Evolutionary conservation across 805 yeast genomes (phyloP).

Genomic region (Vanderwaltozyma polyspora): DNA sequence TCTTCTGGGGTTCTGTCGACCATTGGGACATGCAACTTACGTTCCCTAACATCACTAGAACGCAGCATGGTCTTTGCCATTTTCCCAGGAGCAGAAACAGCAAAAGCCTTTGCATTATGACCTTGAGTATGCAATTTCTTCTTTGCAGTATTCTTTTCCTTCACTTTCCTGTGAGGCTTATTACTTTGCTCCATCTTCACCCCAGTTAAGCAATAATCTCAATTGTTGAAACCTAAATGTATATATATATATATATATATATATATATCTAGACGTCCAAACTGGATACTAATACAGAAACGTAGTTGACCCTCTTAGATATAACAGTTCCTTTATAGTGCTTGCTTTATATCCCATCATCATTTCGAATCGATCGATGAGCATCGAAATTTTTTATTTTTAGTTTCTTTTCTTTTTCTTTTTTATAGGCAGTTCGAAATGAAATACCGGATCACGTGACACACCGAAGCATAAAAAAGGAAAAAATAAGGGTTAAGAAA

Average conservation of each 20-base stretch:
- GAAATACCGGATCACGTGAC: no score
- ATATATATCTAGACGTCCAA: no score
- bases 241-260: neutral
- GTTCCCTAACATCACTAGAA: slow-evolving; percentile 70
- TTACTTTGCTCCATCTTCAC: slow-evolving; percentile 50
- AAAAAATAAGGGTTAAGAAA: no score
- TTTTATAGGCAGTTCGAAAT: no score
- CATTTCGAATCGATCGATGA: no score
- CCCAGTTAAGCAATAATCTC: neutral
- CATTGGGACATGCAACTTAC: slow-evolving; percentile 91
- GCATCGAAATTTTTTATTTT: no score
- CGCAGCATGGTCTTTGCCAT: slow-evolving; percentile 76
- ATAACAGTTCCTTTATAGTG: no score
- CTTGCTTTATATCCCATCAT: no score
- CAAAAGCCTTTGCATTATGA: slow-evolving; percentile 71
- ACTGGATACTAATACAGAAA: no score
- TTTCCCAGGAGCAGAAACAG: slow-evolving; percentile 76
- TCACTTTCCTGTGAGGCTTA: slow-evolving; percentile 68
- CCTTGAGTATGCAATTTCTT: slow-evolving; percentile 85
- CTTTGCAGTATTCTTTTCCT: slow-evolving; percentile 53
- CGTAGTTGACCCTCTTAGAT: no score
- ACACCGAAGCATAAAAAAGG: no score
- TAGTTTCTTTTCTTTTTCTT: no score
- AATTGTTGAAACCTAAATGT: neutral
- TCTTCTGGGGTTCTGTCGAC: slow-evolving; percentile 94